A percentile compares a stretch with the other conserved stretches of the same genome.
These are phyloP conservation scores for Cercospora beticola DNA, from an alignment of 2,329 filamentous ascomycete genomes.

Conservation along the genomic window DNA sequence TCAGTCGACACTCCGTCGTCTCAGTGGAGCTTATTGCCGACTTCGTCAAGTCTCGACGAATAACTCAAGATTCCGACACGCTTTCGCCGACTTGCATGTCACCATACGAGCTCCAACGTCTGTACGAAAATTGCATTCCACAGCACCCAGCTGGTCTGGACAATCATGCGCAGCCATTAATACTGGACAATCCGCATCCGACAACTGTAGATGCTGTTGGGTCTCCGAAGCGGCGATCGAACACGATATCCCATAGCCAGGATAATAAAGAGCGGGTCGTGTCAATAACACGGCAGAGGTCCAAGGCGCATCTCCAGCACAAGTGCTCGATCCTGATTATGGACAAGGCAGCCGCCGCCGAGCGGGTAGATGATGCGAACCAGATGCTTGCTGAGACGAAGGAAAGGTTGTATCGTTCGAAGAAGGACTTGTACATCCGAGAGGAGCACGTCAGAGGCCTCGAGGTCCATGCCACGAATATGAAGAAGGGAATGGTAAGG, in stretches of 20 bases:
- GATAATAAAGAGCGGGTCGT: neutral
- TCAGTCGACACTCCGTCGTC: slow-evolving; percentile 2
- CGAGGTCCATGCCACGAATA: slow-evolving; percentile 4
- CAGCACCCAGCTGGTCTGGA: neutral
- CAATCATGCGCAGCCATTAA: neutral
- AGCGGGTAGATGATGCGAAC: slow-evolving; percentile 3
- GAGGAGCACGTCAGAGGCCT: slow-evolving; percentile 5
- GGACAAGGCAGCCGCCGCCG: neutral
- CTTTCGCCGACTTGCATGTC: slow-evolving; percentile 10
- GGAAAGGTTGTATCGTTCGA: slow-evolving; percentile 4
- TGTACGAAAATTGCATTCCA: slow-evolving; percentile 4
- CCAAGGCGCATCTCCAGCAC: slow-evolving; percentile 1
- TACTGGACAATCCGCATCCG: neutral
- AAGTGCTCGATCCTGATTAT: slow-evolving; percentile 5
- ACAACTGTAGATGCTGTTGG: neutral
- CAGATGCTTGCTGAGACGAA: slow-evolving; percentile 11
- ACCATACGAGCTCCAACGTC: slow-evolving; percentile 1
- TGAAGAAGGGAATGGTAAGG: slow-evolving; percentile 13
- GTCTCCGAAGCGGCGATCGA: neutral
- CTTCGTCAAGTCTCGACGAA: slow-evolving; percentile 3
- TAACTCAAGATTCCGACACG: slow-evolving; percentile 9
- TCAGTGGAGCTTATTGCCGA: slow-evolving; percentile 10
- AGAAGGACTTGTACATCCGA: slow-evolving; percentile 7
- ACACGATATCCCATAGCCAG: neutral
- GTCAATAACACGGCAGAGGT: neutral